Evolutionary conservation across 2,329 filamentous ascomycete genomes (phyloP), one percentile per base, ranked within the genome.

Genomic region (Furcasterigmium sp.): DNA sequence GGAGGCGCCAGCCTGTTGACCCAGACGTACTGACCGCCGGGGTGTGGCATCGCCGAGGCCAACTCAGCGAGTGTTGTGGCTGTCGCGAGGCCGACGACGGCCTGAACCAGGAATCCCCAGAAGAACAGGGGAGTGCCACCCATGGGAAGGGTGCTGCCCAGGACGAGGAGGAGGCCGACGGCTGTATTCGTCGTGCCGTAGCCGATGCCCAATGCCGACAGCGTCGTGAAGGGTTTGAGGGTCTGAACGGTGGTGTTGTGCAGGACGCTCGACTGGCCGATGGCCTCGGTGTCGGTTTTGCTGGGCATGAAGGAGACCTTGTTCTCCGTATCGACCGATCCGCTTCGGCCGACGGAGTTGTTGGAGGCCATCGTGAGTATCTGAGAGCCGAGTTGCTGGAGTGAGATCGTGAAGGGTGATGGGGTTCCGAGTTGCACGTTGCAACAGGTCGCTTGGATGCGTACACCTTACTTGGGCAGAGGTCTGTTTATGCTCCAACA

Each of bases 151-250:
- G 51, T 48, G 30, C 36, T 52, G 37, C 51, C 51, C 10, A 58
- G 46, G 14, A 52, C 47, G 11, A 57, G 46, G 0, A 56, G 44
- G 1, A 56, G 32, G 0, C 53, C 54, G 9, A 56, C 41, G 23
- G 54, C 51, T 1, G 54, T 57, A 44, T 56, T 56, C 1, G 53
- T 56, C 8, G 51, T 52, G 15, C 53, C 52, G 35, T 56, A 56
- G 23, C 53, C 55, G 32, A 55, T 53, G 17, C 55, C 55, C 3
- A 58, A 43, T 3, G 54, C 55, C 1, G 56, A 59, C 1, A 58
- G 44, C 1, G 53, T 58, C 2, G 43, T 56, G 47, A 59, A 49
- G 37, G 30, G 58, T 64, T 42, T 73, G 64, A 49, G 42, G 8
- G 47, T 51, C 40, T 54, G 56, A 14, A 53, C 26, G 3, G 47